Conservation (phyloP, 2,329 filamentous ascomycete species). For the Escovopsis sp. region DNA sequence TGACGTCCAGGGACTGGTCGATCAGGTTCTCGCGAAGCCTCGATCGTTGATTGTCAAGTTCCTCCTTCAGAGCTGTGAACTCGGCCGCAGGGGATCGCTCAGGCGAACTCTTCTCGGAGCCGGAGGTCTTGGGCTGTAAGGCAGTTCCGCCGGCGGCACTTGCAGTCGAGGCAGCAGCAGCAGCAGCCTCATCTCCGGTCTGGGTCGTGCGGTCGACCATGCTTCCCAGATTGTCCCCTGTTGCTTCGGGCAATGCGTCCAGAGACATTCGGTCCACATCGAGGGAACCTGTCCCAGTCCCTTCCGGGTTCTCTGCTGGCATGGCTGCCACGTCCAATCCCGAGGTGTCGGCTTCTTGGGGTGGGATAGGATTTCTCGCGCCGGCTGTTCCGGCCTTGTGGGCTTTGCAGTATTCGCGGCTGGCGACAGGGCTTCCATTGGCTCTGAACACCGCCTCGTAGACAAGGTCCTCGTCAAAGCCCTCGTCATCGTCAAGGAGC, state of each 20-base stretch:
- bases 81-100: slow-evolving; percentile 7
- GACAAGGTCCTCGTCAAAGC: slow-evolving; percentile 42
- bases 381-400: slow-evolving; percentile 42
- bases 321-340: slow-evolving; percentile 13
- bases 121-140: slow-evolving; percentile 3
- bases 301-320: slow-evolving; percentile 11
- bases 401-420: slow-evolving; percentile 61
- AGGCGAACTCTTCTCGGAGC: slow-evolving; percentile 5
- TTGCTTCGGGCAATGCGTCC: slow-evolving; percentile 16
- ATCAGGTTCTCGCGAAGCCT: slow-evolving; percentile 65
- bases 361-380: slow-evolving; percentile 50
- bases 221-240: slow-evolving; percentile 15
- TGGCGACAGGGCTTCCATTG: slow-evolving; percentile 44
- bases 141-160: slow-evolving; percentile 8
- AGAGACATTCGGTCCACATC: slow-evolving; percentile 24
- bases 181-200: slow-evolving; percentile 9
- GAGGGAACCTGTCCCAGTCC: slow-evolving; percentile 9
- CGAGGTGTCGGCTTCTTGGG: slow-evolving; percentile 34
- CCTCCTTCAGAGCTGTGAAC: slow-evolving; percentile 42
- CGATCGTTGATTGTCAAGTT: slow-evolving; percentile 60
- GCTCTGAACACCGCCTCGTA: slow-evolving; percentile 73
- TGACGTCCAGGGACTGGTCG: slow-evolving; percentile 77
- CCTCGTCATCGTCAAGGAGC: slow-evolving; percentile 14
- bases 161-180: slow-evolving; percentile 6
- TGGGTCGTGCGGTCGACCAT: slow-evolving; percentile 13